Evolutionary conservation across 352 stramenopile genomes (phyloP).

Genomic region (Globisporangium canariense): DNA sequence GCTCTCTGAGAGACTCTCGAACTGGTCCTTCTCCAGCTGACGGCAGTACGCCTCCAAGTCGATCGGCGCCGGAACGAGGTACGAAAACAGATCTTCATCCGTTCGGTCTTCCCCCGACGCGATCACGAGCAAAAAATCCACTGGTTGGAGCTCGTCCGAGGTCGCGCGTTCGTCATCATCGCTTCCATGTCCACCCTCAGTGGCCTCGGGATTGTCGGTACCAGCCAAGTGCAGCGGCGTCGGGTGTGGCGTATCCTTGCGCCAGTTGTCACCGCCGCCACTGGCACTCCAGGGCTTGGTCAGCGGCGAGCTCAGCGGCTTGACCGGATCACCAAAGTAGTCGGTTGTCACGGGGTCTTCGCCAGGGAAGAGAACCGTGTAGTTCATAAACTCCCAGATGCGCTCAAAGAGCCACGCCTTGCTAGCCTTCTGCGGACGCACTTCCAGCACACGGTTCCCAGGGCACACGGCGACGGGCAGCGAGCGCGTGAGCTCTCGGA

Average conservation of each 20-base stretch:
- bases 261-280: constrained; percentile 9
- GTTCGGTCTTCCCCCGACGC: constrained; percentile 78
- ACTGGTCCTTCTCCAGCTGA: constrained; percentile 71
- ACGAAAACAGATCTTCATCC: constrained; percentile 80
- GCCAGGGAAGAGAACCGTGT: constrained; percentile 56
- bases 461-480: constrained; percentile 73
- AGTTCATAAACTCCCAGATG: constrained; percentile 87
- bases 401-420: constrained; percentile 78
- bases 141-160: constrained; percentile 18
- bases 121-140: constrained; percentile 86
- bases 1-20: constrained; percentile 25
- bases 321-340: constrained; percentile 67
- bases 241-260: constrained; percentile 6
- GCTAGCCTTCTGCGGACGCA: constrained; percentile 77
- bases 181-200: constrained; percentile 8
- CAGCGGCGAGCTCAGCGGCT: constrained; percentile 41
- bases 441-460: constrained; percentile 71
- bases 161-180: constrained; percentile 6
- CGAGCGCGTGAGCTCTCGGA: constrained; percentile 71
- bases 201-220: background rate
- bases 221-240: constrained; percentile 16
- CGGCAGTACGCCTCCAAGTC: constrained; percentile 77
- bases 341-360: constrained; percentile 58
- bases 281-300: constrained; percentile 29
- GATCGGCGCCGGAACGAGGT: constrained; percentile 75